Base-by-base conservation (phyloP, 2,329 filamentous ascomycete genomes). In the Neopestalotiopsis sp. region DNA sequence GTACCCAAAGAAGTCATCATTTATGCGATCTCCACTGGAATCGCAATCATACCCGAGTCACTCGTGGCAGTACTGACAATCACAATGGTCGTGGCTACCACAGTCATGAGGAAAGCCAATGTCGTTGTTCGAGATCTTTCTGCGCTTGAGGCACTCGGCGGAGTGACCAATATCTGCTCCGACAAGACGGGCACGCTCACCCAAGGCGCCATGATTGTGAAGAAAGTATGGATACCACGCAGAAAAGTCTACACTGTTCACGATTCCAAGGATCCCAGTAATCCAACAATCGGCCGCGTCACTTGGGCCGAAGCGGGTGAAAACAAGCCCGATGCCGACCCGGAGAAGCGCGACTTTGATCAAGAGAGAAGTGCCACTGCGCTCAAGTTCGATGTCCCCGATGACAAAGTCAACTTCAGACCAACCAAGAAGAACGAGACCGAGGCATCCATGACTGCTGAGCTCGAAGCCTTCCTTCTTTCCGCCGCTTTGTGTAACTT, bases 111-210 rank as follows among this genome's bases (percentile, higher is more conserved):
- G 69, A 88, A 89, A 75, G 83, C 88, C 45, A 88, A 91, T 70
- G 89, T 91, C 57, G 88, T 91, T 66, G 88, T 91, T 34, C 85
- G 89, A 71, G 90, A 92, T 74, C 83, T 93, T 58, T 89, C 89
- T 3, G 89, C 90, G 0, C 84, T 93, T 0, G 91, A 93, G 74
- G 90, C 90, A 13, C 84, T 93, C 1, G 91, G 91, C 13, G 90
- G 89, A 58, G 90, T 93, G 30, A 92, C 90, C 68, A 90, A 92
- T 75, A 91, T 93, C 74, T 93, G 91, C 79, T 92, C 90, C 30
- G 91, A 92, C 80, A 92, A 92, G 80, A 93, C 91, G 0, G 91
- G 91, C 14, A 93, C 91, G 0, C 81, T 91, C 14, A 91, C 90
- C 0, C 88, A 90, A 73, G 89, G 90, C 45, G 90, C 89, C 73